phyloP scores from a whole-genome alignment of 2,329 filamentous ascomycete genomes.

The Claviceps quebecensis region DNA sequence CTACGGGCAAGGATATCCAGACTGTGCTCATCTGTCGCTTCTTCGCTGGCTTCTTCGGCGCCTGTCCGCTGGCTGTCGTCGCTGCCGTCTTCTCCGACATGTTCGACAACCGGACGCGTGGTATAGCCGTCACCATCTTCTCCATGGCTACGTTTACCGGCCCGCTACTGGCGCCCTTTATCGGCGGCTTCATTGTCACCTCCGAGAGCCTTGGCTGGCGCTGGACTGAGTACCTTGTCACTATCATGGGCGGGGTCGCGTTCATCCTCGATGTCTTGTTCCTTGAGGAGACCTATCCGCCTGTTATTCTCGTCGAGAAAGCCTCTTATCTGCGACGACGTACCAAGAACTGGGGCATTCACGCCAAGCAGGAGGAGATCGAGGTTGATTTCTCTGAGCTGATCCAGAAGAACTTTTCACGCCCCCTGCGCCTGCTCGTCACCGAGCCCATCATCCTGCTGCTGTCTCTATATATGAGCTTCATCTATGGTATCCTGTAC shows the following conservation, averaged over 20 bases:
- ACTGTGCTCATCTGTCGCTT: constrained; percentile 59
- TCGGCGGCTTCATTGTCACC: constrained; percentile 53
- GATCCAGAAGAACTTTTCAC: constrained; percentile 51
- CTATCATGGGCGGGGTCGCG: constrained; percentile 49
- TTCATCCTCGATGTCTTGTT: constrained; percentile 47
- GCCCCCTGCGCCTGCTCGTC: constrained; percentile 51
- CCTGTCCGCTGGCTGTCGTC: constrained; percentile 53
- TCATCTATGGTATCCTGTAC: constrained; percentile 68
- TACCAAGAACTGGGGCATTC: constrained; percentile 56
- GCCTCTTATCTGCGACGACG: constrained; percentile 46
- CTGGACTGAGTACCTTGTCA: constrained; percentile 53
- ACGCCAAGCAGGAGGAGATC: constrained; percentile 59
- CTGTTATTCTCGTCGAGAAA: constrained; percentile 47
- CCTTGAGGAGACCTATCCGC: constrained; percentile 57
- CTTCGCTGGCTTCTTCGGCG: constrained; percentile 59
- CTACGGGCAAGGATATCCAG: constrained; percentile 52
- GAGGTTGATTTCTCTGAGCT: constrained; percentile 52
- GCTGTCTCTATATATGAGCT: constrained; percentile 58
- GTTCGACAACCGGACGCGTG: constrained; percentile 50
- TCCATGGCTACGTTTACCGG: constrained; percentile 46
- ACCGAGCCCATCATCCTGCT: constrained; percentile 55
- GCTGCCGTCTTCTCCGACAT: constrained; percentile 61
- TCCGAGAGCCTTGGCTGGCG: constrained; percentile 53
- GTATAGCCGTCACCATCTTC: constrained; percentile 31
- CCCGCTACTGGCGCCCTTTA: constrained; percentile 52